Base-by-base conservation (phyloP, 257 asterid species). In the Orobanche coerulescens region DNA sequence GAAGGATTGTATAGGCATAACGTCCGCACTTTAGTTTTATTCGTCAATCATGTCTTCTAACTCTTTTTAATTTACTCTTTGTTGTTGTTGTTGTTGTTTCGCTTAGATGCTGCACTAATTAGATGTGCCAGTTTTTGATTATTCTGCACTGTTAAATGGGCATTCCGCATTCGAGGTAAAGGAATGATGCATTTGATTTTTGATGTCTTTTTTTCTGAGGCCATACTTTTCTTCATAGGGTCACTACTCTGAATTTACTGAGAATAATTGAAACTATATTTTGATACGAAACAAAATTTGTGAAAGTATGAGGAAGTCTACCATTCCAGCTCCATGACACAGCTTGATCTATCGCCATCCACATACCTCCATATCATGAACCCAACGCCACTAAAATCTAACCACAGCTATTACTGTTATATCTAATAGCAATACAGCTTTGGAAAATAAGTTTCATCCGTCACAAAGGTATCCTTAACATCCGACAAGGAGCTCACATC, bases 321-420 rank as follows among this genome's bases (percentile, higher is more conserved):
- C 10, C 0, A 9, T 47, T 20, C 54, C 54, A 47, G 30, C 54
- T 47, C 54, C 28, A 19, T 8, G 15, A 28, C 9, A 43, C 50
- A 30, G 4, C 52, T 65, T 67, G 58, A 23, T 55, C 25, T 66
- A 44, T 30, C 40, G 7, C 1, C 49, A 34, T 56, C 30, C 24
- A 33, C 30, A 11, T 37, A 60, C 11, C 14, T 39, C 12, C 69
- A 61, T 47, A 51, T 69, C 28, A 33, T 46, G 34, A 47, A 54
- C 33, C 18, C 55, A 30, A 10, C 15, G 5, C 48, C 50, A 23
- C 24, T 23, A 0, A 15, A 49, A 28, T 51, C 34, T 14, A 51
- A 36, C 4, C 16, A 12, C 14, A 36, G 24, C 53, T 43, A 42
- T 59, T 59, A 23, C 4, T 5, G n/a, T 19, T 25, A 13, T 37